Evolutionary conservation across 1,284 basidiomycete species (phyloP).

Genomic region (Apiotrichum veenhuisii): DNA sequence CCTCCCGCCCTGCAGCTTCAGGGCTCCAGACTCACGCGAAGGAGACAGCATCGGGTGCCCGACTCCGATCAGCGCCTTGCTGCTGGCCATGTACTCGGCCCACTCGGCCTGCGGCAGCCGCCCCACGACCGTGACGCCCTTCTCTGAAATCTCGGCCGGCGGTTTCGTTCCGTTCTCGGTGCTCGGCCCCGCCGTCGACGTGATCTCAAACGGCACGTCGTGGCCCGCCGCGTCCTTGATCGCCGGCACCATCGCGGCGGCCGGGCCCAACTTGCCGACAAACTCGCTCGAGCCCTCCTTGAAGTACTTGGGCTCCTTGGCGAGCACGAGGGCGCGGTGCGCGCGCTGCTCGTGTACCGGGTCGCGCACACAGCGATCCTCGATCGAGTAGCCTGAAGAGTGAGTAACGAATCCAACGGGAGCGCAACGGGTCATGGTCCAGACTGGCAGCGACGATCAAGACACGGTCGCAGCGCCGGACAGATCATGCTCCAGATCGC

Average conservation of each 20-base stretch:
- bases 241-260: background rate
- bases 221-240: background rate
- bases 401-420: background rate
- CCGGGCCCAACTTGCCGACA: background rate
- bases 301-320: conserved; percentile 42
- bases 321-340: conserved; percentile 42
- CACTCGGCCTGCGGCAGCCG: conserved; percentile 2
- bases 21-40: background rate
- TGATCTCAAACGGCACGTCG: background rate
- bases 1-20: background rate
- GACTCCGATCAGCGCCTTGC: conserved; percentile 11
- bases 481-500: no score
- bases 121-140: conserved; percentile 1
- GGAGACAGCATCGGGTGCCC: background rate
- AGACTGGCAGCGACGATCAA: no score
- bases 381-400: conserved; percentile 43
- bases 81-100: conserved; percentile 3
- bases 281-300: background rate
- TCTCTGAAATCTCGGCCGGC: background rate
- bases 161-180: background rate
- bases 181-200: background rate
- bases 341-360: conserved; percentile 18
- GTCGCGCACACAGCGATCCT: conserved; percentile 29
- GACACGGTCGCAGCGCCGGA: no score
- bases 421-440: no score